A percentile compares a stretch with the other conserved stretches of the same genome.
Conservation (phyloP, 2,329 filamentous ascomycete genomes). For the Hymenoscyphus scutula region DNA sequence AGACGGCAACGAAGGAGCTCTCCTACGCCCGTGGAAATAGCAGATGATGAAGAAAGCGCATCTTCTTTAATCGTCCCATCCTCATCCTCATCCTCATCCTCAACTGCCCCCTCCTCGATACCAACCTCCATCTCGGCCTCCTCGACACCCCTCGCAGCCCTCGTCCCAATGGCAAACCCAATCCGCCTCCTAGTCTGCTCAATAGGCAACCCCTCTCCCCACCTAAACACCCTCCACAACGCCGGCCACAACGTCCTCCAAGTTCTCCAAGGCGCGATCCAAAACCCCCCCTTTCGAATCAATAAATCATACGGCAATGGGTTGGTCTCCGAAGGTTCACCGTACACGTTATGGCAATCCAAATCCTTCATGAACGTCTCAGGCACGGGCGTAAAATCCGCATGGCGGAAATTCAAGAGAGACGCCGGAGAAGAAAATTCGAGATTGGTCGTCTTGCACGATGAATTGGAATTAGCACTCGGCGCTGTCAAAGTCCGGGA, state of each 20-base stretch:
- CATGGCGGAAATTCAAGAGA: constrained; percentile 59
- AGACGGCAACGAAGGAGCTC: constrained; percentile 6
- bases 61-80: background rate
- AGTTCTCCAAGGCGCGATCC: constrained; percentile 43
- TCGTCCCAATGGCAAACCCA: constrained; percentile 23
- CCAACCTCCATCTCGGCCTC: background rate
- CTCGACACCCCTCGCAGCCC: constrained; percentile 8
- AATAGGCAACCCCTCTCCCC: constrained; percentile 78
- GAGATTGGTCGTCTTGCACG: constrained; percentile 76
- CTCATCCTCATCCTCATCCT: too few relatives aligned
- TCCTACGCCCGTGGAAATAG: background rate
- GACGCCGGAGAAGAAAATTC: constrained; percentile 39
- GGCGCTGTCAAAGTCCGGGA: constrained; percentile 65
- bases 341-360: constrained; percentile 70
- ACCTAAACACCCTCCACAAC: constrained; percentile 78
- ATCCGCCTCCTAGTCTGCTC: constrained; percentile 74
- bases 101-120: too few relatives aligned
- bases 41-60: constrained; percentile 1
- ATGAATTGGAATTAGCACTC: constrained; percentile 75
- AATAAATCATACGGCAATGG: constrained; percentile 47
- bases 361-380: constrained; percentile 81
- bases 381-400: constrained; percentile 65
- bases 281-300: constrained; percentile 47
- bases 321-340: constrained; percentile 46
- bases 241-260: constrained; percentile 79